These are phyloP conservation scores for Wickerhamomyces sp. DNA, from an alignment of 1,139 yeast species.

Conservation along the genomic window DNA sequence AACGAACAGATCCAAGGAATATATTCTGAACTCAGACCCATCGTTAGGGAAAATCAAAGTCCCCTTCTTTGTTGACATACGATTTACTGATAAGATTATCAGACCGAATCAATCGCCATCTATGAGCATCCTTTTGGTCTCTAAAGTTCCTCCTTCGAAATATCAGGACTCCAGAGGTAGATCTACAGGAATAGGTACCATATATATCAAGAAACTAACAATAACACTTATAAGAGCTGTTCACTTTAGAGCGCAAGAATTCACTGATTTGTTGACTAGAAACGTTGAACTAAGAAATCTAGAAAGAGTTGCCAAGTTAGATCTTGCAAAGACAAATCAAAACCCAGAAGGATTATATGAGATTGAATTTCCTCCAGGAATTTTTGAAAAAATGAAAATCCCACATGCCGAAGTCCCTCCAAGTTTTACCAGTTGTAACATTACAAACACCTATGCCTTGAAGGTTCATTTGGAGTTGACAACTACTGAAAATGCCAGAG, in stretches of 20 bases:
- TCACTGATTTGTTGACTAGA: background rate
- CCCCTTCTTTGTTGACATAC: background rate
- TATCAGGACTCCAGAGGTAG: background rate
- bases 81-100: constrained; percentile 1
- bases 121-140: background rate
- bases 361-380: background rate
- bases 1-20: background rate
- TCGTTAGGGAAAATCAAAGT: background rate
- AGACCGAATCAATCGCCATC: background rate
- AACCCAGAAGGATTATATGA: background rate
- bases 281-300: background rate
- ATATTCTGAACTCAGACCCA: background rate
- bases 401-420: constrained; percentile 31
- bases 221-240: background rate
- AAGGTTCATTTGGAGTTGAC: constrained; percentile 39
- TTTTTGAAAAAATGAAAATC: background rate
- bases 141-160: background rate
- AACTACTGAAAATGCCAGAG: constrained; percentile 21
- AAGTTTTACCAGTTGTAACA: constrained; percentile 53
- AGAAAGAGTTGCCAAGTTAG: background rate
- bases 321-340: background rate
- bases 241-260: background rate
- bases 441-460: constrained; percentile 41
- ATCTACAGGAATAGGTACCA: constrained; percentile 1
- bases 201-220: background rate